Evolutionary conservation across 208 protist species (phyloP).

Genomic region (Acanthamoeba culbertsoni): DNA sequence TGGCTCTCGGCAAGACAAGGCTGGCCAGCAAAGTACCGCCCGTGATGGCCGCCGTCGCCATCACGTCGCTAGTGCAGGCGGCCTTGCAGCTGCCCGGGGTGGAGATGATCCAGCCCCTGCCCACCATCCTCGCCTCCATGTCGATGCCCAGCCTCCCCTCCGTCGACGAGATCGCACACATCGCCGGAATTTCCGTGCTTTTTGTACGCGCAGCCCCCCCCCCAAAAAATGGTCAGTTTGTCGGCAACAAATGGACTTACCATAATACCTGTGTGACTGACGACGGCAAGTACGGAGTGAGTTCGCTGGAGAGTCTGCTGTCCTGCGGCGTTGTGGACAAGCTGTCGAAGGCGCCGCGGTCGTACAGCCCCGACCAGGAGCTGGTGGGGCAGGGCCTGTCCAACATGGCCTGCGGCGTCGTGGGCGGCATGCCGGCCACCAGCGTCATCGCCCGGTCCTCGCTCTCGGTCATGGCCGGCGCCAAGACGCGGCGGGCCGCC

Average conservation of each 20-base stretch:
- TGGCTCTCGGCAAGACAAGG: background rate
- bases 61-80: background rate
- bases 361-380: background rate
- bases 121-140: background rate
- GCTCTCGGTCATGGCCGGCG: background rate
- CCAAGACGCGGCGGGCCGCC: background rate
- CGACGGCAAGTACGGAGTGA: background rate
- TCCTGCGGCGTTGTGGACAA: constrained; percentile 8
- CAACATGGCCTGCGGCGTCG: background rate
- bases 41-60: background rate
- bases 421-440: constrained; percentile 7
- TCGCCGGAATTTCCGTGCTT: background rate
- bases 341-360: background rate
- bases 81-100: background rate
- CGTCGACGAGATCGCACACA: background rate
- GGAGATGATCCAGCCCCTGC: background rate
- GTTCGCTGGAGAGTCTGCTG: background rate
- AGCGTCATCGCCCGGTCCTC: background rate
- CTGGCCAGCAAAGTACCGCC: background rate
- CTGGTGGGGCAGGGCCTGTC: background rate
- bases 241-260: too few relatives aligned
- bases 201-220: background rate
- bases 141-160: background rate
- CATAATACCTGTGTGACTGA: too few relatives aligned
- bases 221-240: too few relatives aligned